Conservation (phyloP, 768 basidiomycete species). For the Tricholoma terreum region DNA sequence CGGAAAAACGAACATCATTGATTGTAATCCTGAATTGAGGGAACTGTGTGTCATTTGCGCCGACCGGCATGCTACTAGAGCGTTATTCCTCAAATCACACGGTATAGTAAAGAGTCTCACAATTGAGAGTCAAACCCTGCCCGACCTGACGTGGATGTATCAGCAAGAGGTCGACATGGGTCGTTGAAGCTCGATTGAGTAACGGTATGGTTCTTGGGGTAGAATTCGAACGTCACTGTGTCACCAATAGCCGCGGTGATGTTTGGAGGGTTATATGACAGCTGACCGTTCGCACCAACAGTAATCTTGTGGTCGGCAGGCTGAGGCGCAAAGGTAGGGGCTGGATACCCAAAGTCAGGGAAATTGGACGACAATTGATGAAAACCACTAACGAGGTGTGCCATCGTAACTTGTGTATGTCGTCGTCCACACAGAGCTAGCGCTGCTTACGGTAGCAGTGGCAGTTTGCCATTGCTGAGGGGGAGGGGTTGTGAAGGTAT, state of each 20-base stretch:
- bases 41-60: constrained; percentile 34
- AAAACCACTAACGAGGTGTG: constrained; percentile 27
- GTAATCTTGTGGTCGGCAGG: constrained; percentile 34
- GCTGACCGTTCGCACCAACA: constrained; percentile 35
- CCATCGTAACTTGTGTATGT: constrained; percentile 40
- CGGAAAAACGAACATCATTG: constrained; percentile 36
- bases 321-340: constrained; percentile 14
- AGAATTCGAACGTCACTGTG: constrained; percentile 43
- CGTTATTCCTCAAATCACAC: not conserved
- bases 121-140: constrained; percentile 42
- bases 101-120: constrained; percentile 25
- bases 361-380: not conserved
- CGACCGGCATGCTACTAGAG: constrained; percentile 39
- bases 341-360: not conserved
- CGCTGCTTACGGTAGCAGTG: constrained; percentile 39
- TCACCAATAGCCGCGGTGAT: constrained; percentile 41
- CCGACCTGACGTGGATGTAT: constrained; percentile 17
- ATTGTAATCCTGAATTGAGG: constrained; percentile 47
- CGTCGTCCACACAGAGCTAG: constrained; percentile 29
- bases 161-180: constrained; percentile 31
- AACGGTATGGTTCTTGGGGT: constrained; percentile 46
- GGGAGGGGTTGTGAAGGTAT: constrained; percentile 28
- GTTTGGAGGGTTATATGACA: constrained; percentile 35
- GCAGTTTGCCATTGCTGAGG: constrained; percentile 33
- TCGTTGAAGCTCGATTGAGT: constrained; percentile 39